Conservation (phyloP, 495 filamentous ascomycete genomes). For the Penicillium arizonense region DNA sequence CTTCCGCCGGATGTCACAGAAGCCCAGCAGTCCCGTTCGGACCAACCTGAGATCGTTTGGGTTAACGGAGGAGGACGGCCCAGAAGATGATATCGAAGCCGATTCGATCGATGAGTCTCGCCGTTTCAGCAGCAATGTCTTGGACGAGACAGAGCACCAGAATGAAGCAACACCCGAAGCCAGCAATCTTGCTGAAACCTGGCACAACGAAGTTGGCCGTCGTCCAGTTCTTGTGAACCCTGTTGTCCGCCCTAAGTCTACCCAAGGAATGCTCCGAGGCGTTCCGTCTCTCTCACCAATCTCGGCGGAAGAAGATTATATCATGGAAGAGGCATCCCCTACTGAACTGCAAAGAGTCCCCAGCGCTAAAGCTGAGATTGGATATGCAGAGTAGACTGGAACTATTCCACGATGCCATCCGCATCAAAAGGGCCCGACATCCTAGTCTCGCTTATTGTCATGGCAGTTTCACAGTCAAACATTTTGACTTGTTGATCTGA, state of each 20-base stretch:
- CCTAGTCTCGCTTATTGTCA: not conserved
- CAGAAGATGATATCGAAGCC: conserved; percentile 26
- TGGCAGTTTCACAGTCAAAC: not conserved
- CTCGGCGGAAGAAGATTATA: conserved; percentile 42
- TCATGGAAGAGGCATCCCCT: conserved; percentile 33
- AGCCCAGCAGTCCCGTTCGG: conserved; percentile 40
- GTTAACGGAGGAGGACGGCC: conserved; percentile 8
- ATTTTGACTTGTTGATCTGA: conserved; percentile 2
- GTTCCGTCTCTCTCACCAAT: conserved; percentile 47
- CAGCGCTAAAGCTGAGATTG: conserved; percentile 60
- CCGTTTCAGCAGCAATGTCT: conserved; percentile 38
- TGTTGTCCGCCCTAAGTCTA: conserved; percentile 55
- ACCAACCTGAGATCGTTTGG: conserved; percentile 46
- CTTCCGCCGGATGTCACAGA: conserved; percentile 51
- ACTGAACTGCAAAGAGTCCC: conserved; percentile 57
- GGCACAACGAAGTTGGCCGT: conserved; percentile 54
- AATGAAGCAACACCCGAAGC: conserved; percentile 17
- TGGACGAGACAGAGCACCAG: conserved; percentile 33
- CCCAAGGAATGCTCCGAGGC: conserved; percentile 65
- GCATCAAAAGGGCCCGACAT: too few relatives aligned
- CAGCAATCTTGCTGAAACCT: conserved; percentile 37
- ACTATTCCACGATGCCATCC: too few relatives aligned
- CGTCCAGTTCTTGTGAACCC: conserved; percentile 50
- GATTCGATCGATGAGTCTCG: conserved; percentile 20
- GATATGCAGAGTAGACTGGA: conserved; percentile 43